Conservation (phyloP, 2,329 filamentous ascomycete species). For the Arthrocladium fulminans region DNA sequence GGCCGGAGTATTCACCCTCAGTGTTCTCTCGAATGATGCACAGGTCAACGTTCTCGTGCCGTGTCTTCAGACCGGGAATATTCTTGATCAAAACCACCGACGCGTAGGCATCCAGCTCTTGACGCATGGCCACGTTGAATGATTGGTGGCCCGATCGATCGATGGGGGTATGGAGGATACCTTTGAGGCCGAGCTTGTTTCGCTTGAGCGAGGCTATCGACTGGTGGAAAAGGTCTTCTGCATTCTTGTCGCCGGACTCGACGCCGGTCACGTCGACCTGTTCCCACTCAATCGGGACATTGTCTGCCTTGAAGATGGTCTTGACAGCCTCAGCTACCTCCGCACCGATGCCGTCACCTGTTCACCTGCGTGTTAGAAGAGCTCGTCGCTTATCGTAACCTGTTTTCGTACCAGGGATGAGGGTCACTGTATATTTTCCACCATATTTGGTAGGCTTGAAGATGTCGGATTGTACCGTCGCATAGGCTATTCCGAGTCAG, state of each 20-base stretch:
- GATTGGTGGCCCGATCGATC: constrained; percentile 95
- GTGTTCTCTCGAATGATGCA: constrained; percentile 99
- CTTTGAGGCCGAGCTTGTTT: constrained; percentile 98
- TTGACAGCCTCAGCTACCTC: constrained; percentile 98
- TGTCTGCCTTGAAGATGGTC: constrained; percentile 99
- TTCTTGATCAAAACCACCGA: constrained; percentile 98
- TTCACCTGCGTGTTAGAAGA: constrained; percentile 1
- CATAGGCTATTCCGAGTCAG: constrained; percentile 28
- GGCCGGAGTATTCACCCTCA: constrained; percentile 97
- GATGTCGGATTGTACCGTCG: constrained; percentile 85
- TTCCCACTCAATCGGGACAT: constrained; percentile 97
- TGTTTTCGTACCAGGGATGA: constrained; percentile 69
- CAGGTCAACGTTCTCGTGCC: constrained; percentile 93
- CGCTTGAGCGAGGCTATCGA: constrained; percentile 90
- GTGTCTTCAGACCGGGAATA: constrained; percentile 95
- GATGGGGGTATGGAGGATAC: constrained; percentile 95
- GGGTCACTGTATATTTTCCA: constrained; percentile 96
- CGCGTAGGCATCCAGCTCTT: constrained; percentile 99
- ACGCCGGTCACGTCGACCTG: constrained; percentile 93
- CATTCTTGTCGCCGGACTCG: constrained; percentile 73
- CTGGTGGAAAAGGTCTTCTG: constrained; percentile 91
- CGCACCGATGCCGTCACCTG: constrained; percentile 88
- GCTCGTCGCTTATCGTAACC: constrained; percentile 1
- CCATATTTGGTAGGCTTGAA: constrained; percentile 99
- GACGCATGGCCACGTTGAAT: constrained; percentile 98